phyloP scores from a whole-genome alignment of 2,329 filamentous ascomycete species.

The Exophiala viscosa region DNA sequence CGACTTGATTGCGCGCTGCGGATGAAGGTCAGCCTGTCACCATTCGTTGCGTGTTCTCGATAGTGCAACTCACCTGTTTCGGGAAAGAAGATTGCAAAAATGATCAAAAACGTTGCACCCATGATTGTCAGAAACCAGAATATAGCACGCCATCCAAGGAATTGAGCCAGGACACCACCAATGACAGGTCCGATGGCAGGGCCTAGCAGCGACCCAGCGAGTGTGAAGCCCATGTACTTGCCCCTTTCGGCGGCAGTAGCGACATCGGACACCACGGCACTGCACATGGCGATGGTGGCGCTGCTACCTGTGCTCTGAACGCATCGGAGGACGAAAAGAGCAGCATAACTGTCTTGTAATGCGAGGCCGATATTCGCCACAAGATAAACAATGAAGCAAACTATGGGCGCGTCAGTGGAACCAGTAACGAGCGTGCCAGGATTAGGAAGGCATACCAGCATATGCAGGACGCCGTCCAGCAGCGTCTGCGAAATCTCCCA shows the following conservation, averaged over 20 bases:
- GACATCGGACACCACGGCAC: conserved; percentile 40
- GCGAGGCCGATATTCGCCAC: conserved; percentile 42
- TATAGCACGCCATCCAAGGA: conserved; percentile 51
- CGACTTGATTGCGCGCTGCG: conserved; percentile 34
- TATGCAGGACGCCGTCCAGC: conserved; percentile 51
- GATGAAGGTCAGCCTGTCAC: neutral
- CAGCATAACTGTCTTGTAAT: conserved; percentile 38
- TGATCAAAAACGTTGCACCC: conserved; percentile 33
- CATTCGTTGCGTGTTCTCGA: no score
- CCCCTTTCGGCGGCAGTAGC: conserved; percentile 38
- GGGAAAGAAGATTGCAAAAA: conserved; percentile 34
- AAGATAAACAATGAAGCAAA: conserved; percentile 46
- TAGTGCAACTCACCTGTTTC: conserved; percentile 33
- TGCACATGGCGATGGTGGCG: conserved; percentile 40
- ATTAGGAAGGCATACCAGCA: conserved; percentile 28
- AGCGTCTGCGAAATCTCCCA: conserved; percentile 51
- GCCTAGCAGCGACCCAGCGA: conserved; percentile 38
- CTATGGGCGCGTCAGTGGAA: neutral
- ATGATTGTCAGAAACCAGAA: conserved; percentile 57
- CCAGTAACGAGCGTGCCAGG: neutral
- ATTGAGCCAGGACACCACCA: conserved; percentile 39
- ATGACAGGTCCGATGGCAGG: conserved; percentile 46
- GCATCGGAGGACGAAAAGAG: conserved; percentile 39
- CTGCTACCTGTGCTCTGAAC: conserved; percentile 35
- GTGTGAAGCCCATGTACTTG: conserved; percentile 40